A percentile compares a stretch with the other conserved stretches of the same genome.
phyloP scores from a whole-genome alignment of 2,329 filamentous ascomycete species.

The Thielaviopsis punctulata region DNA sequence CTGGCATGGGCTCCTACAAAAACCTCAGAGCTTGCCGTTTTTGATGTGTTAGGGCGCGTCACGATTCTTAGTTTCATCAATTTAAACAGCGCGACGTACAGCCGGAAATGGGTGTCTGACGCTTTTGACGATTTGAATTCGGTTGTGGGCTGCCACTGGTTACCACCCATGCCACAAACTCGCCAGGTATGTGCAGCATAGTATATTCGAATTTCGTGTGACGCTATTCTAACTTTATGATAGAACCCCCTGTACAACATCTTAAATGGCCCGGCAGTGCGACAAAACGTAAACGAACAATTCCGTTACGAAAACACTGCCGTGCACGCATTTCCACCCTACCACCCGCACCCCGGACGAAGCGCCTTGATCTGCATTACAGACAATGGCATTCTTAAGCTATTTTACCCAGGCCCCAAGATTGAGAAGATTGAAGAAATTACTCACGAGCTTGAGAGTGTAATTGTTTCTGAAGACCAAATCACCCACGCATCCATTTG shows the following conservation, averaged over 20 bases:
- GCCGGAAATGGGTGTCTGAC: constrained; percentile 48
- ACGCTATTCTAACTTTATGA: background rate
- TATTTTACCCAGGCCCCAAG: constrained; percentile 64
- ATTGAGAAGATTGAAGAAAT: constrained; percentile 50
- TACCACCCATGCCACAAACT: constrained; percentile 38
- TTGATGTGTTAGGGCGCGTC: constrained; percentile 65
- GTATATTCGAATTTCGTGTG: background rate
- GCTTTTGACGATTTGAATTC: constrained; percentile 56
- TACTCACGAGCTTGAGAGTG: constrained; percentile 55
- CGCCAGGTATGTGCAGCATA: constrained; percentile 20
- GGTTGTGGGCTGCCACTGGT: constrained; percentile 75
- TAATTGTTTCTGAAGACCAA: constrained; percentile 55
- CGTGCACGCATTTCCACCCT: constrained; percentile 50
- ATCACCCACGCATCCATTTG: constrained; percentile 64
- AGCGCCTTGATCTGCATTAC: constrained; percentile 65
- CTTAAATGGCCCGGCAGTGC: constrained; percentile 45
- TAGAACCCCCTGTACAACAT: constrained; percentile 22
- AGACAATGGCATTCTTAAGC: constrained; percentile 51
- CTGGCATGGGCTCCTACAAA: constrained; percentile 61
- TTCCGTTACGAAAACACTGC: constrained; percentile 47
- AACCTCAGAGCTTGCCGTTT: constrained; percentile 63
- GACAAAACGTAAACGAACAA: constrained; percentile 39
- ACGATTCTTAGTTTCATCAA: constrained; percentile 56
- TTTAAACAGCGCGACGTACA: constrained; percentile 52
- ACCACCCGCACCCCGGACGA: constrained; percentile 53